Base-by-base conservation (phyloP, 2,329 filamentous ascomycete species). In the Talaromyces sp. region DNA sequence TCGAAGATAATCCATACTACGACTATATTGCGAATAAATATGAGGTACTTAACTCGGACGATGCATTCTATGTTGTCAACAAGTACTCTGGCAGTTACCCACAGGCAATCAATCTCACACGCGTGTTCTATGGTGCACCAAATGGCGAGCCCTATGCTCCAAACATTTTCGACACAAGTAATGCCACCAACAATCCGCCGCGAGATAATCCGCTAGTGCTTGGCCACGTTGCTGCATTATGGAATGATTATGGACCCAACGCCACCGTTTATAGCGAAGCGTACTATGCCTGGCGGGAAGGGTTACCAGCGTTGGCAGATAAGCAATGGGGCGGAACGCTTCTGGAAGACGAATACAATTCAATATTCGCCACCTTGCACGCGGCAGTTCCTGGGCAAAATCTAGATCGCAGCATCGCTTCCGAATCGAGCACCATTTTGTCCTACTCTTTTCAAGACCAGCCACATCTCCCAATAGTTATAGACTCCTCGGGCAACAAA, bases 281-380 rank as follows among this genome's bases (percentile, higher is more conserved):
- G 0, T 85, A 84, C 67, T 83, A 83, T 65, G 75, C 80, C 2
- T 81, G 80, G 77, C 74, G 79, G 1, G 73, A 71, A 7, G 79
- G 79, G 1, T 76, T 84, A 11, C 82, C 83, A 1, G 82, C 82
- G 0, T 71, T 85, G 2, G 82, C 76, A 1, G 83, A 84, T 69
- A 85, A 84, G 73, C 83, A 85, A 70, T 85, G 83, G 83, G 82
- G 82, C n/a, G 82, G 83, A 0, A 76, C 80, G 49, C 70, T 84
- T 8, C 72, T 75, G 0, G 73, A 76, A 41, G 66, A 73, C 0
- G 78, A 81, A 58, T 85, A 83, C 67, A 41, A 73, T 0, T 33
- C 67, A 0, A 72, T 81, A 0, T 82, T 84, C 37, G 70, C 74
- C 0, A 67, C 64, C 0, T 72, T 86, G 3, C 80, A 79, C 16